Conservation (phyloP, 2,329 filamentous ascomycete species). For the Fusarium sp. region DNA sequence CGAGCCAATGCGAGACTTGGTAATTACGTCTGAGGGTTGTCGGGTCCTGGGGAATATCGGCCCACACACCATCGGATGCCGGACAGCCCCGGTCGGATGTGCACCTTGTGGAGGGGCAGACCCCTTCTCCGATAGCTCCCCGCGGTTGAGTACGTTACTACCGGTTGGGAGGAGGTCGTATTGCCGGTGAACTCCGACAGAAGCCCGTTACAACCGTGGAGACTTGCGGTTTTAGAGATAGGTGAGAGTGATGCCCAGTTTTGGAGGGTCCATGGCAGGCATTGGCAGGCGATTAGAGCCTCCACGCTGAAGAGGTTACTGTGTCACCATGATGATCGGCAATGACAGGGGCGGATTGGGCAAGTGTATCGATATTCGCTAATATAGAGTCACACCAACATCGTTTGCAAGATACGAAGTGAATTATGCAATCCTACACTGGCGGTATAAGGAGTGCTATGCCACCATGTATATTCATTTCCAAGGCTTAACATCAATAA, state of each 20-base stretch:
- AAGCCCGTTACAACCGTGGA: background rate
- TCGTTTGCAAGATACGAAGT: background rate
- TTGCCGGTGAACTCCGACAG: background rate
- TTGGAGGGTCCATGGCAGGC: background rate
- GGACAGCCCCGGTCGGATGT: conserved; percentile 20
- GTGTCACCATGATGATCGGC: background rate
- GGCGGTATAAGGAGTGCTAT: background rate
- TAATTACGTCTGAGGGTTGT: conserved; percentile 25
- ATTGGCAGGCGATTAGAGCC: background rate
- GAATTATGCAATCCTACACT: too few relatives aligned
- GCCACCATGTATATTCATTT: background rate
- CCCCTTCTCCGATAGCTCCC: conserved; percentile 19
- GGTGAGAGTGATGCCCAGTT: background rate
- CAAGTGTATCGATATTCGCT: background rate
- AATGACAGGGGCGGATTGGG: background rate
- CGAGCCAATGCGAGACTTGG: conserved; percentile 13
- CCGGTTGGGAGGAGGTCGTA: background rate
- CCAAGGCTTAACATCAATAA: background rate
- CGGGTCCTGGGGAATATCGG: conserved; percentile 5
- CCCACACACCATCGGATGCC: conserved; percentile 21
- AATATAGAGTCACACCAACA: too few relatives aligned
- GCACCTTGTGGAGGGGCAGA: background rate
- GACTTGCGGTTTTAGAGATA: background rate
- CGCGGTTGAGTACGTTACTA: background rate
- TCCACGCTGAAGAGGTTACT: background rate